Base-by-base conservation (phyloP, 441 rosid species). In the Adansonia madagascariensis region DNA sequence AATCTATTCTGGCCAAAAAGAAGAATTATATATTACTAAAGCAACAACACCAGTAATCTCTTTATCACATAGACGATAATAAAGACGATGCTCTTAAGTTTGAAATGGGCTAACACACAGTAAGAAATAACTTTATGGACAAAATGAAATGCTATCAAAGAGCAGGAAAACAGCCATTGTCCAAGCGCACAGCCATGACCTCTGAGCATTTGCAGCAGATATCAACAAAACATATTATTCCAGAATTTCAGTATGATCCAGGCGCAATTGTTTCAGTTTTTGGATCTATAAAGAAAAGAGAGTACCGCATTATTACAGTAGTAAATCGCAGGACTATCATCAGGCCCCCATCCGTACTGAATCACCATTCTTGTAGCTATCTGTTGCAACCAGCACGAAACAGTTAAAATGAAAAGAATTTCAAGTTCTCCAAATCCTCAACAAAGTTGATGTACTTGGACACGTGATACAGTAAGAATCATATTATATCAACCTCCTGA, bases 331-430 rank as follows among this genome's bases (percentile, higher is more conserved):
- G 97, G 95, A 86, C 92, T 94, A 81, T 94, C 98, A 82, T 95
- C 97, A 24, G 99, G 98, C 35, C 98, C 99, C 99, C 99, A 95
- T 8, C 98, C 99, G 80, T 92, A 95, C 77, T 94, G 97, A 86
- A 93, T 91, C 84, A 95, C 98, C 99, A 95, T 95, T 75, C 97
- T 80, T 70, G 97, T 92, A 44, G 99, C 99, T 81, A 93, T 91
- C 97, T 93, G 90, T 83, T 75, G 80, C 76, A 83, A 83, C 75
- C 78, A 46, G 55, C 71, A 75, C 35, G 68, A 3, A 44, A 53
- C 31, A 49, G 41, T 81, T 46, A 8, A 17, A n/a, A 69, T 27
- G 20, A 14, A 27, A 71, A 71, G 7, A 49, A 71, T 57, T 18
- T 27, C 55, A 31, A 72, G 12, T 43, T 17, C 53, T 62, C 71